phyloP scores from a whole-genome alignment of 1,284 basidiomycete genomes.

The Meripilus lineatus region DNA sequence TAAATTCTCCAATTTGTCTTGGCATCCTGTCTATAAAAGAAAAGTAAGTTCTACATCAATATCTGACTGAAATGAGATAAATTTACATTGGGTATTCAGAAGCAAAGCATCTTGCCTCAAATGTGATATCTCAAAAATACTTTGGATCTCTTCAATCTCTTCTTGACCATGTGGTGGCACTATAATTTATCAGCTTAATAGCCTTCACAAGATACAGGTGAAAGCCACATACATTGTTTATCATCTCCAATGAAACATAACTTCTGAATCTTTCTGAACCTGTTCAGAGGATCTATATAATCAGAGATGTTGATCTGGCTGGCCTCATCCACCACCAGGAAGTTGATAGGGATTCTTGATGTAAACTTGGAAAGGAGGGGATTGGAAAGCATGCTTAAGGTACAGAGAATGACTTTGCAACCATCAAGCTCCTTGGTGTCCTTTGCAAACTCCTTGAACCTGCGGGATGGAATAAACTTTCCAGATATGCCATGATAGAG shows the following conservation, averaged over 20 bases:
- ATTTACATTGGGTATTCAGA: conserved; percentile 41
- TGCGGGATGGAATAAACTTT: conserved; percentile 48
- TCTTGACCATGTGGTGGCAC: conserved; percentile 48
- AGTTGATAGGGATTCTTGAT: conserved; percentile 26
- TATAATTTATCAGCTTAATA: conserved; percentile 17
- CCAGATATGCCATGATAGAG: conserved; percentile 43
- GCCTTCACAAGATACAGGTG: conserved; percentile 1
- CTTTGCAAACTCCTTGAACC: conserved; percentile 26
- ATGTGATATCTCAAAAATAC: conserved; percentile 41
- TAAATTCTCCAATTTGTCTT: conserved; percentile 65
- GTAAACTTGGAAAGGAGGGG: conserved; percentile 24
- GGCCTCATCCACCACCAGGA: conserved; percentile 40
- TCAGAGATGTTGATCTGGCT: conserved; percentile 43
- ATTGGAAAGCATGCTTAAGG: conserved; percentile 66
- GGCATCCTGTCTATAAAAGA: conserved; percentile 67
- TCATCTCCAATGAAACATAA: conserved; percentile 73
- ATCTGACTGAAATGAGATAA: conserved; percentile 3
- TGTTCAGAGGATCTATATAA: conserved; percentile 49
- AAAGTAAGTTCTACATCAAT: conserved; percentile 4
- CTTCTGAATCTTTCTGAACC: conserved; percentile 46
- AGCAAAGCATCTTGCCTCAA: conserved; percentile 29
- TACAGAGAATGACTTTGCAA: conserved; percentile 60
- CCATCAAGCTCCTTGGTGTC: conserved; percentile 26
- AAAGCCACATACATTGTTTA: conserved; percentile 56
- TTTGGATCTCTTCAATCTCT: conserved; percentile 31